Base-by-base conservation (phyloP, 257 asterid species). In the Petunia secreta region DNA sequence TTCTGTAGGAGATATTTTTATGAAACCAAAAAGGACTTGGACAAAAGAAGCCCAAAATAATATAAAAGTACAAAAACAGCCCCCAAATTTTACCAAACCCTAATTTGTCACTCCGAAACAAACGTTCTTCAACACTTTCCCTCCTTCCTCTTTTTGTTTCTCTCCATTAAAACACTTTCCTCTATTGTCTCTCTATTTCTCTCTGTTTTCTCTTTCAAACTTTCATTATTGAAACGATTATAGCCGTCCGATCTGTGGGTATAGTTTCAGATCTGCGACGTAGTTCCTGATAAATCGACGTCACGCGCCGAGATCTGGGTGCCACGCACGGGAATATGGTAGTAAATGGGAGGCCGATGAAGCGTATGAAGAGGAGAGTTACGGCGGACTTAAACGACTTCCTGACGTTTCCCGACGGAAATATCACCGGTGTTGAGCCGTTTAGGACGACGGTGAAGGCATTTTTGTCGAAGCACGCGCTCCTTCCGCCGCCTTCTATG, bases 401-500 rank as follows among this genome's bases (percentile, higher is more conserved):
- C 75, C 58, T 59, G 8, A 79, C 69, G 68, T 80, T 80, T 14
- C 83, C 79, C 8, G 76, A 25, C 14, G 80, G 43, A 1, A 71
- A 76, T 66, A 83, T 83, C 75, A 80, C 79, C 41, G 86, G 77
- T 36, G 76, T 77, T 13, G 88, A 80, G 36, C 97, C 97, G 8
- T 95, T 95, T 60, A 86, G 99, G 87, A 81, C 81, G 0, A 77
- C 86, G 80, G 96, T 95, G 0, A 85, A 84, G 83, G 89, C 79
- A 39, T 92, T 95, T 50, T 75, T 93, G 80, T 66, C 89, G 0
- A 81, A 78, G 81, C 90, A 95, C 91, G 97, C 97, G 87, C 84
- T 86, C 60, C 81, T 90, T 5, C 96, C 97, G 16, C 96, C 94
- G 57, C 97, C 97, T 37, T 91, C 92, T 8, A 86, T 98, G 63